Conservation (phyloP, 1,284 basidiomycete genomes). For the Trametes versicolor region DNA sequence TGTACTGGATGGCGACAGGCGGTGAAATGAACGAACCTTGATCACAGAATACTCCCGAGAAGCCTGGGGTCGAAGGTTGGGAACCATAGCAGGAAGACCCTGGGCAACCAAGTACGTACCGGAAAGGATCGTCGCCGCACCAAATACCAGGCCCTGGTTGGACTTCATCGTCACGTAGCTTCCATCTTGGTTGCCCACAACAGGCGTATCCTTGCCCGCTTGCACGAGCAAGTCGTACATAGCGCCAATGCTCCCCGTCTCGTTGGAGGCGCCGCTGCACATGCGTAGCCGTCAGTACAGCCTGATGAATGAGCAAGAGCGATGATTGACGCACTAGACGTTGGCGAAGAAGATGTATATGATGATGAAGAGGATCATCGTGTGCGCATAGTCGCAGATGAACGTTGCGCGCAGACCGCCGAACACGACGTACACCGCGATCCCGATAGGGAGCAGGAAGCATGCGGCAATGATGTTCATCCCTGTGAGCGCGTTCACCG, state of each 20-base stretch:
- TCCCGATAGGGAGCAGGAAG: slow-evolving; percentile 74
- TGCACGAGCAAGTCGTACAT: slow-evolving; percentile 69
- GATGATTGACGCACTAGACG: slow-evolving; percentile 44
- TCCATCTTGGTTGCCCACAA: slow-evolving; percentile 72
- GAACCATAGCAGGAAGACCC: too few species aligned
- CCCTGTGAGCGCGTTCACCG: slow-evolving; percentile 82
- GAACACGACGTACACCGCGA: slow-evolving; percentile 56
- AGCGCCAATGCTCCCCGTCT: slow-evolving; percentile 64
- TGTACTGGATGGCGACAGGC: not conserved
- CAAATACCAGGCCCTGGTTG: slow-evolving; percentile 63
- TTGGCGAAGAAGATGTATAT: slow-evolving; percentile 60
- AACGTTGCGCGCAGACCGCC: slow-evolving; percentile 65
- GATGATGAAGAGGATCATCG: slow-evolving; percentile 54
- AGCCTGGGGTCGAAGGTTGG: slow-evolving; percentile 41
- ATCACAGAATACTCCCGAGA: slow-evolving; percentile 59
- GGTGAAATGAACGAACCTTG: slow-evolving; percentile 48
- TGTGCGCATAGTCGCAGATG: slow-evolving; percentile 63
- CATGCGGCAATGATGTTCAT: slow-evolving; percentile 86
- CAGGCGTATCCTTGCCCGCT: slow-evolving; percentile 58
- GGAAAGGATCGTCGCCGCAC: slow-evolving; percentile 54
- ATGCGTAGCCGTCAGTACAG: not conserved
- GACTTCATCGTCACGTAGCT: slow-evolving; percentile 78
- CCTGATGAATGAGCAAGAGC: not conserved
- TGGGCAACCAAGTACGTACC: slow-evolving; percentile 23
- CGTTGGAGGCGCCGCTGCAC: slow-evolving; percentile 61